phyloP scores from a whole-genome alignment of 306 rosid genomes.

The Dalbergia oliveri region DNA sequence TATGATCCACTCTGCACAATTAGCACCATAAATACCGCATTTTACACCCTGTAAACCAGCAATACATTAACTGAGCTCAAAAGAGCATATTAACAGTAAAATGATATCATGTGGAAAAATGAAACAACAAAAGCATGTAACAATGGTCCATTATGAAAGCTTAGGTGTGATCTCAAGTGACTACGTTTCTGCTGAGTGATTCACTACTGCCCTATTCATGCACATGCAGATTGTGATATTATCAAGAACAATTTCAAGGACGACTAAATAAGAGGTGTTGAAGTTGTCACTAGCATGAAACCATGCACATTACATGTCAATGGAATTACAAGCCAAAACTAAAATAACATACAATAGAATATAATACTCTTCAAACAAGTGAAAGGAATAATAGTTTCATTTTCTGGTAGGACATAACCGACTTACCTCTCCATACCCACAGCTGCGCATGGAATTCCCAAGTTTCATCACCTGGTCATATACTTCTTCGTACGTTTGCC shows the following conservation, averaged over 20 bases:
- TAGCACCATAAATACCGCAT: conserved; percentile 93
- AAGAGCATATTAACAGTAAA: conserved; percentile 15
- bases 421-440: conserved; percentile 77
- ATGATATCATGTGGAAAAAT: conserved; percentile 3
- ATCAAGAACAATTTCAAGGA: conserved; percentile 21
- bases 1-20: conserved; percentile 85
- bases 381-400: conserved; percentile 12
- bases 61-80: conserved; percentile 32
- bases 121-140: conserved; percentile 30
- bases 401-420: conserved; percentile 11
- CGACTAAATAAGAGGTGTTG: background rate
- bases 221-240: background rate
- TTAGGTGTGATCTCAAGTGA: background rate
- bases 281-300: conserved; percentile 3
- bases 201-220: conserved; percentile 29
- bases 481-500: conserved; percentile 82
- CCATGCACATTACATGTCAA: conserved; percentile 22
- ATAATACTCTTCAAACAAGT: background rate
- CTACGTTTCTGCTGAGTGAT: conserved; percentile 11
- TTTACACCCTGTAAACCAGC: conserved; percentile 70
- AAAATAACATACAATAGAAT: too few relatives aligned
- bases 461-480: conserved; percentile 78
- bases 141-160: background rate
- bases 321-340: conserved; percentile 18
- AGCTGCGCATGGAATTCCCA: conserved; percentile 80